Evolutionary conservation across 2,329 filamentous ascomycete species (phyloP).

Genomic region (Ophioceras dolichostomum): DNA sequence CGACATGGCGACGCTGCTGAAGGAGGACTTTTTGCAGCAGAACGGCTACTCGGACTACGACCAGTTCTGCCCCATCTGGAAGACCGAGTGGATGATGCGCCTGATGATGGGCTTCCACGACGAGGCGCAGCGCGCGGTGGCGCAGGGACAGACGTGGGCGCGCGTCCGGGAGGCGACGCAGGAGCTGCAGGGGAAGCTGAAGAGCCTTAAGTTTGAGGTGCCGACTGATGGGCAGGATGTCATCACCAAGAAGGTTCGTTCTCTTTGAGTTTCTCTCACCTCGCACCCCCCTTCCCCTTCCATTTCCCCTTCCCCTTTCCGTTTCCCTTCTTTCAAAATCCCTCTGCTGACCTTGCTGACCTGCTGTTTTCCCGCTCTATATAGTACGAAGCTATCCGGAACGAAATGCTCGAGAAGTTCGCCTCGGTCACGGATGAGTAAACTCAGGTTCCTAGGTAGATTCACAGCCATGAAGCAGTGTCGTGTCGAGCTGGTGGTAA

Average conservation of each 20-base stretch:
- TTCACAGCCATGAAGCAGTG: too few relatives aligned
- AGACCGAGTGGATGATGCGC: constrained; percentile 99
- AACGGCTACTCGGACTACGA: constrained; percentile 99
- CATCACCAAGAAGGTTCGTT: constrained; percentile 61
- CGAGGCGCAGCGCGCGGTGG: constrained; percentile 88
- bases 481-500: too few relatives aligned
- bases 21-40: constrained; percentile 98
- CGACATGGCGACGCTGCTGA: constrained; percentile 80
- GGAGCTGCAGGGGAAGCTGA: constrained; percentile 73
- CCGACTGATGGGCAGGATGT: constrained; percentile 73
- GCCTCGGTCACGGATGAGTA: constrained; percentile 94
- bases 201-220: constrained; percentile 94
- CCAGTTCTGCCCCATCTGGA: constrained; percentile 98
- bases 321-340: too few relatives aligned
- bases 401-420: constrained; percentile 94
- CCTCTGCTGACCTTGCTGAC: constrained; percentile 4
- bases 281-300: not conserved
- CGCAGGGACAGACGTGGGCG: constrained; percentile 80
- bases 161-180: constrained; percentile 86
- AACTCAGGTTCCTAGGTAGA: too few relatives aligned
- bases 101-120: constrained; percentile 97
- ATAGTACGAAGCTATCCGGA: constrained; percentile 84
- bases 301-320: constrained; percentile 1
- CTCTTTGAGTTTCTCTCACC: constrained; percentile 1
- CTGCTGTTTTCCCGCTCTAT: not conserved